Percentiles rank a stretch among this genome's conserved stretches.
Evolutionary conservation across 139 green algal species (phyloP).

Genomic region (Chlorella sp.): DNA sequence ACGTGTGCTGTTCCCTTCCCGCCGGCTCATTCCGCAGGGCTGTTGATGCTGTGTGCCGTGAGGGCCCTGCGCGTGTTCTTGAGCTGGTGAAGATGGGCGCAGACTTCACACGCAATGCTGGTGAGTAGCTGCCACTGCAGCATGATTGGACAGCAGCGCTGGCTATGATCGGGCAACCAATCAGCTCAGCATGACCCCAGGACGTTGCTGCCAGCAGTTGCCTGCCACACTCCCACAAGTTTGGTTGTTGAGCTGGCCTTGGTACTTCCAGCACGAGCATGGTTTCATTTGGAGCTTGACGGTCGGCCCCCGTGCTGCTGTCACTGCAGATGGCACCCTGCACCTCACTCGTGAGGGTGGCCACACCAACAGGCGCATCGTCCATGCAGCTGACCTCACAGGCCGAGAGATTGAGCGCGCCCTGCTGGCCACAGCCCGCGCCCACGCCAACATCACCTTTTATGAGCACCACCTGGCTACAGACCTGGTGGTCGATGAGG

Average conservation of each 20-base stretch:
- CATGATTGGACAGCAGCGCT: no score
- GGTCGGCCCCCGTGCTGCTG: no score
- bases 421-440: constrained; percentile 56
- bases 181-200: no score
- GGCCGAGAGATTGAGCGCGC: constrained; percentile 91
- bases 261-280: no score
- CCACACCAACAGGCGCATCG: constrained; percentile 86
- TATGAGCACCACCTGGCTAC: constrained; percentile 37
- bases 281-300: no score
- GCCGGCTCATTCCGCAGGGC: no score
- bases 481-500: constrained; percentile 56
- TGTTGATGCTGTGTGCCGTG: constrained; percentile 86
- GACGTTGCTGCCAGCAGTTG: no score
- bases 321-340: constrained; percentile 61
- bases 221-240: no score
- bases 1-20: no score
- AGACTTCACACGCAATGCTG: constrained; percentile 80
- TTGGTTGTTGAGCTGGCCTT: no score
- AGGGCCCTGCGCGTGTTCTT: constrained; percentile 82
- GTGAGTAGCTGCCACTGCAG: no score
- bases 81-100: constrained; percentile 87
- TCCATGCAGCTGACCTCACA: constrained; percentile 90
- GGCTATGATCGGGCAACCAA: no score
- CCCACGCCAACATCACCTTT: constrained; percentile 70
- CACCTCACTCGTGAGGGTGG: constrained; percentile 94